Evolutionary conservation across 2,329 filamentous ascomycete species (phyloP).

Genomic region (Helotiales sp.): DNA sequence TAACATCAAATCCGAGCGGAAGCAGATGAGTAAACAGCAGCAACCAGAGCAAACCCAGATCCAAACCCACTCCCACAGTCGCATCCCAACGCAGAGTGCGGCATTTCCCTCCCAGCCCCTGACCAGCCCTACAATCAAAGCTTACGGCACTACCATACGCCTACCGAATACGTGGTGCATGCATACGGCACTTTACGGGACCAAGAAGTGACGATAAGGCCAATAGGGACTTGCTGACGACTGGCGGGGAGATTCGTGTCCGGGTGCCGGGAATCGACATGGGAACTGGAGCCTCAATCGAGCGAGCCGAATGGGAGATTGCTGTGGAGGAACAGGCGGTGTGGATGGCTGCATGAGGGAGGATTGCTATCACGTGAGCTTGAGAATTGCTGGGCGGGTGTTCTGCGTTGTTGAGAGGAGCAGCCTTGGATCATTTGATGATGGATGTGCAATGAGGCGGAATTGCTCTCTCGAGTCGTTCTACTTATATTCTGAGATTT

Average conservation of each 20-base stretch:
- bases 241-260: background rate
- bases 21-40: background rate
- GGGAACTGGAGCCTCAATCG: background rate
- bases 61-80: background rate
- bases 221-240: background rate
- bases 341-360: background rate
- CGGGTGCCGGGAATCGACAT: background rate
- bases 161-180: constrained; percentile 1
- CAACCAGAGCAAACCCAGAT: background rate
- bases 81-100: background rate
- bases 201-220: background rate
- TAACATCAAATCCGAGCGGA: background rate
- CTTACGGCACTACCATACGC: background rate
- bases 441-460: too few relatives aligned
- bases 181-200: background rate
- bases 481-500: too few relatives aligned
- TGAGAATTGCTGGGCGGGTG: background rate
- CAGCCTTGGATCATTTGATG: background rate
- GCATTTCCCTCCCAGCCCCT: background rate
- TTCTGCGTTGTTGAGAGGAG: background rate
- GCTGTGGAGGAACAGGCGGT: constrained; percentile 1
- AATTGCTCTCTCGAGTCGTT: too few relatives aligned
- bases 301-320: background rate
- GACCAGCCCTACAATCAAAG: background rate
- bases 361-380: background rate